Conservation (phyloP, 2,329 filamentous ascomycete genomes). For the Diaporthe helianthi region DNA sequence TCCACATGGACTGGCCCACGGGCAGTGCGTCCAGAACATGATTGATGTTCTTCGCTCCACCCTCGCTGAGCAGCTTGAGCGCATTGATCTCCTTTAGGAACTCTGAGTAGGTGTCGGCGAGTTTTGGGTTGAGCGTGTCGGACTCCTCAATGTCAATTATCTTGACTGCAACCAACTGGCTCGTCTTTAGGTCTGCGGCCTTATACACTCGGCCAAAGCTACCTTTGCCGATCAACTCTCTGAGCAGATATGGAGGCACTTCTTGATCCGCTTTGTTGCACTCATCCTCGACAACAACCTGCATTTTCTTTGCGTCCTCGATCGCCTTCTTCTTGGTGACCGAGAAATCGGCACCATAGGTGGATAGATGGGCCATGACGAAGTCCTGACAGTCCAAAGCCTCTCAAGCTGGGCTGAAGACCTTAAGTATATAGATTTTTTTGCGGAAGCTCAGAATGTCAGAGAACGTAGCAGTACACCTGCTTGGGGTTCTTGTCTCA, state of each 20-base stretch:
- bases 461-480: neutral
- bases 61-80: constrained; percentile 75
- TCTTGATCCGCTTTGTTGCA: constrained; percentile 66
- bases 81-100: constrained; percentile 73
- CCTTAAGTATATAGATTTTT: neutral
- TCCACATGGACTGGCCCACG: constrained; percentile 83
- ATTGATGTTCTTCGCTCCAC: constrained; percentile 80
- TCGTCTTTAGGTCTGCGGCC: constrained; percentile 54
- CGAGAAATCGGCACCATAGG: constrained; percentile 51
- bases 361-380: constrained; percentile 51
- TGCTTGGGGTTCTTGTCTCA: neutral
- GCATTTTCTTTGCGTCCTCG: constrained; percentile 76
- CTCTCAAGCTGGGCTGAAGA: neutral
- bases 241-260: constrained; percentile 70
- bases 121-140: constrained; percentile 70
- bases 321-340: constrained; percentile 65
- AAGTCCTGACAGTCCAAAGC: neutral
- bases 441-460: neutral
- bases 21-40: constrained; percentile 80
- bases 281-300: constrained; percentile 67
- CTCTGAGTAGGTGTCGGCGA: constrained; percentile 72
- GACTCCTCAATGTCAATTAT: constrained; percentile 85
- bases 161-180: constrained; percentile 74
- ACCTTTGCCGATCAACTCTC: constrained; percentile 77
- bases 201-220: constrained; percentile 79